These are phyloP conservation scores for Verticillium longisporum DNA, from an alignment of 2,329 filamentous ascomycete species.

Conservation along the genomic window DNA sequence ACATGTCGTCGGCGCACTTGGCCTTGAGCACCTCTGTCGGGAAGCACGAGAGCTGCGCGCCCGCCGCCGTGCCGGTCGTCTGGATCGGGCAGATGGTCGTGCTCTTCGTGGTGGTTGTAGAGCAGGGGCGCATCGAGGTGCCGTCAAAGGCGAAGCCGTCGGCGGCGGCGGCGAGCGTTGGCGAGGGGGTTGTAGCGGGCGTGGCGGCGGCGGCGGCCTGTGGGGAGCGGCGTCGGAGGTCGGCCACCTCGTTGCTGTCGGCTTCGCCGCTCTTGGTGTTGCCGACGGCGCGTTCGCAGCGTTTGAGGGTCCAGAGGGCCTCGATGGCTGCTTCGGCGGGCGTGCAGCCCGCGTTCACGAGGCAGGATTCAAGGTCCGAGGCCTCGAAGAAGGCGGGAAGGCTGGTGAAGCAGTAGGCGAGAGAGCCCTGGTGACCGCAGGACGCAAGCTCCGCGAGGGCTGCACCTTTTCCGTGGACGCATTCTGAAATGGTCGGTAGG, in stretches of 20 bases:
- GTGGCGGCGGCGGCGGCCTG: constrained; percentile 3
- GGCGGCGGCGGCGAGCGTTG: too few relatives aligned
- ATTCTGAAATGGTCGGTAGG: constrained; percentile 23
- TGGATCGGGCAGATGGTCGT: constrained; percentile 31
- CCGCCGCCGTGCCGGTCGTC: constrained; percentile 30
- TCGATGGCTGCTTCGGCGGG: constrained; percentile 20
- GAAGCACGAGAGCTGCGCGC: constrained; percentile 21
- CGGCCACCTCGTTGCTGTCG: constrained; percentile 1
- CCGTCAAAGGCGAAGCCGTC: too few relatives aligned
- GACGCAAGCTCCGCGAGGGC: constrained; percentile 31
- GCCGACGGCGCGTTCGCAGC: constrained; percentile 21
- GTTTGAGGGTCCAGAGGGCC: constrained; percentile 19
- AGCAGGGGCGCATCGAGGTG: constrained; percentile 12
- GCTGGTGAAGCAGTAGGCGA: constrained; percentile 34
- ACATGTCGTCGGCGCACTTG: constrained; percentile 35
- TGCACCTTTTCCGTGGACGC: constrained; percentile 28
- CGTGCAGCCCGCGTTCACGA: constrained; percentile 26
- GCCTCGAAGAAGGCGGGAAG: constrained; percentile 20
- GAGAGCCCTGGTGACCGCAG: constrained; percentile 35
- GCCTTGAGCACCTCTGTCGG: neutral
- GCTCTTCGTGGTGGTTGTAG: constrained; percentile 22
- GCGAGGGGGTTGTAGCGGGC: neutral
- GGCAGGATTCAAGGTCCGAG: constrained; percentile 30
- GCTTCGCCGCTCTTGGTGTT: neutral
- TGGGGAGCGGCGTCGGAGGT: constrained; percentile 13